Evolutionary conservation across 2,329 filamentous ascomycete species (phyloP), one percentile per base, ranked within the genome.

Genomic region (Sporothrix euskadiensis): DNA sequence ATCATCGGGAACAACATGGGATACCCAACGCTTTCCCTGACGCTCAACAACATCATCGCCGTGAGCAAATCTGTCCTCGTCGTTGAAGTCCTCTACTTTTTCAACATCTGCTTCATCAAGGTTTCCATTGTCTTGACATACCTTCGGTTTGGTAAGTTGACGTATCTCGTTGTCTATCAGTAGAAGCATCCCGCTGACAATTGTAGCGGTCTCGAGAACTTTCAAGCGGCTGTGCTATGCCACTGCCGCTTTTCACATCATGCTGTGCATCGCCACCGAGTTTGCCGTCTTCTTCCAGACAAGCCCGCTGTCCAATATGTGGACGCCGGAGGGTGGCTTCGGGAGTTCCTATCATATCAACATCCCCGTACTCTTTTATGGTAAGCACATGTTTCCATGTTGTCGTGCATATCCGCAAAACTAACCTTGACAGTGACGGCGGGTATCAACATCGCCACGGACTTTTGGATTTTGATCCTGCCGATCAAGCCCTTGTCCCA

Each of bases 91-190:
- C 79, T 82, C 30, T 86, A 85, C 75, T 84, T 83, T 39, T 74
- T 79, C 12, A 81, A 80, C 22, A 74, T 85, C 9, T 79, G 79
- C 16, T 78, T 79, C 22, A 80, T 85, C 69, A 86, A 86, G 75
- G 78, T 81, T 0, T 85, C 83, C 0, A 84, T 86, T 41, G 78
- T 85, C 1, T 81, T 81, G 74, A 84, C 84, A 73, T 86, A 85
- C 68, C 80, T 85, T 14, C 80, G 84, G 39, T 84, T 86, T 44
- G 61, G 61, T 44, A 30, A 2, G 61, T 44, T 26, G n/a, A 30
- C 10, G 57, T 39, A n/a, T 12, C 16, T 35, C 8, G 8, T 8
- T 2, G 19, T n/a, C 16, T n/a, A 1, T 61, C n/a, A 2, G 14
- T 35, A 61, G 19, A 30, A 10, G 7, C 30, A 16, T 9, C 8